A percentile compares a stretch with the other conserved stretches of the same genome.
Conservation (phyloP, 768 basidiomycete species). For the Russula vinacea region DNA sequence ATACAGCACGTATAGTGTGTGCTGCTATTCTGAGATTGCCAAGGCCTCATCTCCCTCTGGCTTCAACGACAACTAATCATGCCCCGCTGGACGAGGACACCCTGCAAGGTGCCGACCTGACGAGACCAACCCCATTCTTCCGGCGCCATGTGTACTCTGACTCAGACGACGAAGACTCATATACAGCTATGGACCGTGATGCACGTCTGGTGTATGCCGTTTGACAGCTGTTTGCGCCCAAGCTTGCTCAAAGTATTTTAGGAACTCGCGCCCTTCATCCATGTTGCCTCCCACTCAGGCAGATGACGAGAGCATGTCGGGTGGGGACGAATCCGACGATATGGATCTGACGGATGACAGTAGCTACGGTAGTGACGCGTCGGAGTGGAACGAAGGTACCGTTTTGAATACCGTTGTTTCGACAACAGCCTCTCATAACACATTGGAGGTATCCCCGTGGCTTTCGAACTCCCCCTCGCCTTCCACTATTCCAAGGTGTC, state of each 20-base stretch:
- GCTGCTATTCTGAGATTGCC: slow-evolving; percentile 18
- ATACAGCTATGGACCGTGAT: slow-evolving; percentile 68
- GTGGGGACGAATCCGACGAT: slow-evolving; percentile 78
- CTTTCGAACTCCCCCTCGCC: slow-evolving; percentile 1
- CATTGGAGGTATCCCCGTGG: neutral
- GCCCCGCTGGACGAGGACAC: neutral
- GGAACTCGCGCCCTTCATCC: slow-evolving; percentile 52
- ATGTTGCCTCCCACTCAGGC: slow-evolving; percentile 38
- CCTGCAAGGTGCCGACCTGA: neutral
- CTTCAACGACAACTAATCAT: neutral
- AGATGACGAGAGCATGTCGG: slow-evolving; percentile 53
- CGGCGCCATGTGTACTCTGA: slow-evolving; percentile 43
- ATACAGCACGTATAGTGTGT: slow-evolving; percentile 15
- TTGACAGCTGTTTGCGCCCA: slow-evolving; percentile 5
- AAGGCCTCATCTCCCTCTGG: slow-evolving; percentile 9
- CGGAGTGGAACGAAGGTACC: slow-evolving; percentile 51
- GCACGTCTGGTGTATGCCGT: slow-evolving; percentile 62
- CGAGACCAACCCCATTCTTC: slow-evolving; percentile 22
- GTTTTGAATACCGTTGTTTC: neutral
- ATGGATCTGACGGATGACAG: slow-evolving; percentile 58
- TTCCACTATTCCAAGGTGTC: slow-evolving; percentile 48
- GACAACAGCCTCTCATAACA: neutral
- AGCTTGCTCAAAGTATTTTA: slow-evolving; percentile 31
- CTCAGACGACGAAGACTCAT: slow-evolving; percentile 60
- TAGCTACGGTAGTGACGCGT: slow-evolving; percentile 40